Evolutionary conservation across 2,329 filamentous ascomycete species (phyloP).

Genomic region (Xylaria sp.): DNA sequence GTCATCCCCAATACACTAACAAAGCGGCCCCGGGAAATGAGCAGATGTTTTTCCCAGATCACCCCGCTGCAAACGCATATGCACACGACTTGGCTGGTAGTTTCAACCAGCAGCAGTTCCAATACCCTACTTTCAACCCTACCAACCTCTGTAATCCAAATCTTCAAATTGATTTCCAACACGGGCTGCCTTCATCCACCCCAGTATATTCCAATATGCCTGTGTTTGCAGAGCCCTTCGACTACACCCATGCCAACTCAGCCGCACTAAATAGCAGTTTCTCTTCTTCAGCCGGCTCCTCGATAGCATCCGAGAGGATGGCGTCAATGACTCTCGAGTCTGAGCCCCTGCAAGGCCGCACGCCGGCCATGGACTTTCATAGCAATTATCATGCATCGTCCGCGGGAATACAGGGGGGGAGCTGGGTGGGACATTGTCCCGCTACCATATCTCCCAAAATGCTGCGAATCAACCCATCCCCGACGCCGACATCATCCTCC

Average conservation of each 20-base stretch:
- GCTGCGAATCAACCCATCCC: conserved; percentile 46
- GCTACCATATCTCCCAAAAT: conserved; percentile 47
- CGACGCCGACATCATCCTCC: conserved; percentile 45
- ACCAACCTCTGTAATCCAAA: conserved; percentile 28
- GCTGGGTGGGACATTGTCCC: conserved; percentile 37
- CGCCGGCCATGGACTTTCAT: conserved; percentile 23
- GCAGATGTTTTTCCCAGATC: conserved; percentile 40
- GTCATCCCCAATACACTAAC: conserved; percentile 46
- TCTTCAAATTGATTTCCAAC: conserved; percentile 33
- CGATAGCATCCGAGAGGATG: conserved; percentile 44
- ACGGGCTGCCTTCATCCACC: conserved; percentile 34
- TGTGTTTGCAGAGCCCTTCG: conserved; percentile 42
- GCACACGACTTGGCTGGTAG: conserved; percentile 35
- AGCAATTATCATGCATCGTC: conserved; percentile 24
- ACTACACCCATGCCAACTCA: conserved; percentile 37
- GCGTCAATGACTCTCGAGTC: conserved; percentile 43
- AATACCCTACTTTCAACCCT: conserved; percentile 39
- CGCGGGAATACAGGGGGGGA: conserved; percentile 18
- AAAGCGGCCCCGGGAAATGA: conserved; percentile 46
- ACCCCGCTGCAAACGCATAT: conserved; percentile 44
- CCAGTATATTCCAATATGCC: conserved; percentile 34
- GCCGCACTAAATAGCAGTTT: conserved; percentile 39
- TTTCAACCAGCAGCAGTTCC: conserved; percentile 38
- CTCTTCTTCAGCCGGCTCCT: conserved; percentile 44
- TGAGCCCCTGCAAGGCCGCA: conserved; percentile 24